These are phyloP conservation scores for Trichosporon sp. DNA, from an alignment of 1,284 basidiomycete genomes.

Conservation along the genomic window DNA sequence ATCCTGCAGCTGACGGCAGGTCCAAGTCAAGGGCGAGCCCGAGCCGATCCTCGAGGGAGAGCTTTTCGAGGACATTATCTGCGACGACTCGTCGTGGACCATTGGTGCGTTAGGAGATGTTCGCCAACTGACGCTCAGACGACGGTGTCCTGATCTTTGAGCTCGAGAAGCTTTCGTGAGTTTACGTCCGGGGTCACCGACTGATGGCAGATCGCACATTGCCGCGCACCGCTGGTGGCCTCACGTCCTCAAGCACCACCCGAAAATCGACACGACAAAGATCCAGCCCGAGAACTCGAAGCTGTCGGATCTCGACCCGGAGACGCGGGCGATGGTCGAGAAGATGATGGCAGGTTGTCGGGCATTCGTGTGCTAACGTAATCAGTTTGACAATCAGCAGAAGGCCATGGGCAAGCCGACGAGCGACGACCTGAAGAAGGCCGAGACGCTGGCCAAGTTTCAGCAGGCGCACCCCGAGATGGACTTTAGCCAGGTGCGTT, in stretches of 20 bases:
- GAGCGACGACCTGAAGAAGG: slow-evolving; percentile 85
- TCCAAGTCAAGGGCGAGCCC: slow-evolving; percentile 76
- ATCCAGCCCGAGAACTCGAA: slow-evolving; percentile 95
- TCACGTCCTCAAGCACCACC: slow-evolving; percentile 90
- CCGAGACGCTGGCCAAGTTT: slow-evolving; percentile 87
- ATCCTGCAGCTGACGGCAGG: slow-evolving; percentile 44
- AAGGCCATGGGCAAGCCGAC: slow-evolving; percentile 96
- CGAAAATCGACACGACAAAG: slow-evolving; percentile 95
- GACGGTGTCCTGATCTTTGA: slow-evolving; percentile 52
- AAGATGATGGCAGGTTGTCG: slow-evolving; percentile 90
- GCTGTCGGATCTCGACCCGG: slow-evolving; percentile 85
- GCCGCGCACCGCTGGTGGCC: slow-evolving; percentile 83
- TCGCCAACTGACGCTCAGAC: slow-evolving; percentile 35
- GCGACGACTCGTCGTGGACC: slow-evolving; percentile 98
- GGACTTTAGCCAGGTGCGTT: slow-evolving; percentile 84
- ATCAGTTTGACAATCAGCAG: slow-evolving; percentile 94
- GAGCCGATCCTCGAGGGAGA: slow-evolving; percentile 87
- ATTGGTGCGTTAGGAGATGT: slow-evolving; percentile 65
- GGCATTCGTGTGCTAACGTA: slow-evolving; percentile 16
- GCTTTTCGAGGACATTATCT: slow-evolving; percentile 87
- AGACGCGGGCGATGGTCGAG: slow-evolving; percentile 89
- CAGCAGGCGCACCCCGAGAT: slow-evolving; percentile 87
- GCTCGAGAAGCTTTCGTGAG: slow-evolving; percentile 56
- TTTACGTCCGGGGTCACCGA: slow-evolving; percentile 1
- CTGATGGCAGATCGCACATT: slow-evolving; percentile 42